Evolutionary conservation across 1,139 yeast species (phyloP), one percentile per base, ranked within the genome.

Genomic region (Lodderomyces margitis): DNA sequence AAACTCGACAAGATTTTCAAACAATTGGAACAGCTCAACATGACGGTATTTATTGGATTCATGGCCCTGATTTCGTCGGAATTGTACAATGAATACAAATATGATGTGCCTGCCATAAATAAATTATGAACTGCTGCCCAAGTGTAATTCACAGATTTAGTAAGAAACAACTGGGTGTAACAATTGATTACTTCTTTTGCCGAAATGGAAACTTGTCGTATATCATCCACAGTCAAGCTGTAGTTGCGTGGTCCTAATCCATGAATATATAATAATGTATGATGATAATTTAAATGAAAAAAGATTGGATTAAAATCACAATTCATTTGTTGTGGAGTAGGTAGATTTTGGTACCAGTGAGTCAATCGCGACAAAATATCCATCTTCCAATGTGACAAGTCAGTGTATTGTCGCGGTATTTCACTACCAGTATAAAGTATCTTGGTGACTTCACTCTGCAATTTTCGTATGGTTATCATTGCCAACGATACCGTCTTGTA

Each of bases 71-170:
- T 77, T 30, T 72, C 75, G 17, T 70, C 73, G 27, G 86, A 79
- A 56, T 84, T 85, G 56, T 85, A 87, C 11, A 87, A 70, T 1
- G 91, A 76, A 57, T 85, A 88, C 35, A 88, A 68, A 53, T 81
- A 87, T 2, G 95, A 84, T 16, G 92, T 84, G 1, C 95, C 95
- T 0, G 96, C 92, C 84, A 86, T 83, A 57, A 87, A 87, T 42
- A 87, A 66, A 58, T 87, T 88, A 58, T 88, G 95, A 2, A 88
- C 92, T 0, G 95, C 95, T 1, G 91, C 92, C 96, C 96, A 89
- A 0, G 96, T 87, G 61, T 86, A 89, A 58, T 88, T 88, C 47
- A 88, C 74, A 37, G 78, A 70, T 51, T 78, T 78, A 25, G 72
- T 72, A 16, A 66, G 61, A 49, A 77, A 77, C 34, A 88, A 64